Base-by-base conservation (phyloP, 2,329 filamentous ascomycete genomes). In the Juglanconis sp. region DNA sequence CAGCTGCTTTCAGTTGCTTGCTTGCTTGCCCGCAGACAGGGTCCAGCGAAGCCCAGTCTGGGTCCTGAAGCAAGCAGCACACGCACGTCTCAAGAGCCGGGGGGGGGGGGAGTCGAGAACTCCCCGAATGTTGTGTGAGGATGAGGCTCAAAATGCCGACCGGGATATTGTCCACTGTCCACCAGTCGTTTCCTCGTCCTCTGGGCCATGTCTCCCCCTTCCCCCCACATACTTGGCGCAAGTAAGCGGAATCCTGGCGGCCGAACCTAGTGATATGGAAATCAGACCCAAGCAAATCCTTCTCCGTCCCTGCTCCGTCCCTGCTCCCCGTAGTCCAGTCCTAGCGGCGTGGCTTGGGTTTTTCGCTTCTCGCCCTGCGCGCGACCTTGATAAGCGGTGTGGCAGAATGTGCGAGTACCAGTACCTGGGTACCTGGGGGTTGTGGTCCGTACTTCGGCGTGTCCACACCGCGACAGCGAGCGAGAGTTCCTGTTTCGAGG, bases 111-210 rank as follows among this genome's bases (percentile, higher is more conserved):
- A 47, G 42, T 56, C 53, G 44, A 55, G 47, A 52, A 63, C 38
- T 30, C 61, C 61, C 61, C 35, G 54, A 63, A 57, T 47, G 57
- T 50, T 53, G 36, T 47, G 61, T 57, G 58, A 53, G 54, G 42
- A 63, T 63, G 61, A 60, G 61, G 61, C 61, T 63, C 61, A 63
- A 63, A 62, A 57, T 61, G 49, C 52, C 31, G 46, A 61, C 47
- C 47, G 54, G 49, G 54, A 35, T 36, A 17, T 17, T 11, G 15
- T 6, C 15, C 5, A 17, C 42, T 24, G 42, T 24, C 49, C 32
- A 38, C 13, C 10, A 32, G 5, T 10, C 10, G 24, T 13, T n/a
- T 32, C 5, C 51, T 31, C 13, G 4, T 30, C 51, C 36, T 42
- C 24, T 24, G 24, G 24, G 24, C 24, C 24, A 24, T 24, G 24